Evolutionary conservation across 2,329 filamentous ascomycete genomes (phyloP).

Genomic region (Aspergillus novofumigatus): DNA sequence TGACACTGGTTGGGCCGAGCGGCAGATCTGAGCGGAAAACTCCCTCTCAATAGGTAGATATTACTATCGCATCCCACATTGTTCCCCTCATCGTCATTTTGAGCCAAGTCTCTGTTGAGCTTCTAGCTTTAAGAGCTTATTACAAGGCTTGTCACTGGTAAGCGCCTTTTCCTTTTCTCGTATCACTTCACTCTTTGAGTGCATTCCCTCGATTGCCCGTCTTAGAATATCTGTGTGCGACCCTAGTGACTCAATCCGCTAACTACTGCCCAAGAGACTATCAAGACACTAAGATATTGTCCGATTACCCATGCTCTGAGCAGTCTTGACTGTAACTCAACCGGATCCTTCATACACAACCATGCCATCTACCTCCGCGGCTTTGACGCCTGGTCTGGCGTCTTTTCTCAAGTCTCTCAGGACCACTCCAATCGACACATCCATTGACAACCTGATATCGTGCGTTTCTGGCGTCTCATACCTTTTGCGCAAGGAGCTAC

Average conservation of each 20-base stretch:
- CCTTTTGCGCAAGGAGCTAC: slow-evolving; percentile 1
- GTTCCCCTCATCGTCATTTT: background rate
- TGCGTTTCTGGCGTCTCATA: slow-evolving; percentile 42
- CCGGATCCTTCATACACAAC: background rate
- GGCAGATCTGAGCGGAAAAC: slow-evolving; percentile 15
- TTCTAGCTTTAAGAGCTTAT: background rate
- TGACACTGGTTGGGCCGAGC: slow-evolving; percentile 13
- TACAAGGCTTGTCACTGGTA: background rate
- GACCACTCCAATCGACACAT: slow-evolving; percentile 69
- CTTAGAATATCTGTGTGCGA: background rate
- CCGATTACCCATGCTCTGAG: background rate
- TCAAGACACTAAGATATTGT: background rate
- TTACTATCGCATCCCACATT: slow-evolving; percentile 14
- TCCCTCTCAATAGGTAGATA: slow-evolving; percentile 7
- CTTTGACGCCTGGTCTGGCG: slow-evolving; percentile 67
- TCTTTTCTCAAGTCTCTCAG: slow-evolving; percentile 78
- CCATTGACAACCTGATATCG: slow-evolving; percentile 80
- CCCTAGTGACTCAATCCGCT: slow-evolving; percentile 5
- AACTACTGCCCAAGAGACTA: background rate
- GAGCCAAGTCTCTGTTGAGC: background rate
- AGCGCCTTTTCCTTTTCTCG: background rate
- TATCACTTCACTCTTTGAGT: background rate
- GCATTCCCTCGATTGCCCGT: background rate
- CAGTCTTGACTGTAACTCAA: slow-evolving; percentile 2
- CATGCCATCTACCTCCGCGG: slow-evolving; percentile 57